Evolutionary conservation across 176 grass and related monocot genomes (phyloP), one percentile per base, ranked within the genome.

Genomic region (Pharus latifolius): DNA sequence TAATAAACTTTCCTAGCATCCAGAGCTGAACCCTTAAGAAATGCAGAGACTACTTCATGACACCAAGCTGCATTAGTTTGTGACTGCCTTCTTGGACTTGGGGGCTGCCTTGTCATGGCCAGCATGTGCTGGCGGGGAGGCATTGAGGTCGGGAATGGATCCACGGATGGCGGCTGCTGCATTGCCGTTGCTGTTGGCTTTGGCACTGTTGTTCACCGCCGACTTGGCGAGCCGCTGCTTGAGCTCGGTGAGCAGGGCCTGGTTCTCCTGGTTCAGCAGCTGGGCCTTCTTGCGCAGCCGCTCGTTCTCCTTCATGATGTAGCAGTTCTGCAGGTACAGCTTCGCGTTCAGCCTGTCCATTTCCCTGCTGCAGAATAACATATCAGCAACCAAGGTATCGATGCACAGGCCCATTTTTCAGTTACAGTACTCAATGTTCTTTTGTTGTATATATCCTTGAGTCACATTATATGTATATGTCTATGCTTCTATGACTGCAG

Each of bases 231-330:
- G 73, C 49, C 87, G 89, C 69, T 82, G 80, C 75, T 96, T 91
- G 63, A 96, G 78, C 74, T 88, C 74, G 59, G 78, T 58, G n/a
- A 91, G 73, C 69, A 96, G 77, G 22, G 64, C 78, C 72, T 96
- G 74, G 80, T 96, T 91, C 66, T 88, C 91, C 76, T 96, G 73
- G 74, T 82, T 96, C 3, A 96, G 78, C 75, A 96, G 56, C 81
- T 80, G 84, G 26, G 84, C 81, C 78, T 88, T 84, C 77, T 91
- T 96, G 74, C 91, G 82, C 73, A 96, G 80, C 77, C 84, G 76
- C 74, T 96, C 91, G 72, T 96, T 96, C 78, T 87, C 87, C 78
- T 96, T 84, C 59, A 96, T 75, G 64, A 96, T 91, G 87, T 73
- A 84, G 65, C 80, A 82, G 87, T 96, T 96, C 64, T 96, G 77